A percentile compares a stretch with the other conserved stretches of the same genome.
phyloP scores from a whole-genome alignment of 2,329 filamentous ascomycete genomes.

The Fusarium protoensiforme region DNA sequence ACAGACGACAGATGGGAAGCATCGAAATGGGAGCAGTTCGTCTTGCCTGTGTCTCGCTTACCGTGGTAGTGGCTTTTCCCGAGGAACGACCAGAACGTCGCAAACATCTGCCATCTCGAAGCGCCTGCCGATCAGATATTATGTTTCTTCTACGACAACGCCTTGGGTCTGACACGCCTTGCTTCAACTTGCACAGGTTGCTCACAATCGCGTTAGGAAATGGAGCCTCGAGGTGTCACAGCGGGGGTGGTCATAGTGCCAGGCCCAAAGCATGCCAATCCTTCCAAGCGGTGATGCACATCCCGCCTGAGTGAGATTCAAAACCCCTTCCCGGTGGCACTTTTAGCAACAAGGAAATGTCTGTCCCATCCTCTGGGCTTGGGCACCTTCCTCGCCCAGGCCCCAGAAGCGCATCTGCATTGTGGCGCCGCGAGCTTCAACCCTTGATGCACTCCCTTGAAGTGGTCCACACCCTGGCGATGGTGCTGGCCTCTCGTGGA shows the following conservation, averaged over 20 bases:
- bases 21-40: conserved; percentile 23
- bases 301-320: conserved; percentile 43
- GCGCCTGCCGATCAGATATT: conserved; percentile 34
- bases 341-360: conserved; percentile 42
- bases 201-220: conserved; percentile 22
- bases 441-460: conserved; percentile 12
- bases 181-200: not conserved
- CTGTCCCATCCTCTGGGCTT: conserved; percentile 36
- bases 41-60: conserved; percentile 17
- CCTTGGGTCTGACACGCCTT: conserved; percentile 10
- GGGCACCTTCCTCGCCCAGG: conserved; percentile 28
- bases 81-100: conserved; percentile 28
- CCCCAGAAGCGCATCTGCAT: conserved; percentile 22
- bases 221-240: conserved; percentile 13
- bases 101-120: conserved; percentile 37
- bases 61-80: not conserved
- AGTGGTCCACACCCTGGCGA: not conserved
- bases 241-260: conserved; percentile 31
- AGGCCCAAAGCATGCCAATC: conserved; percentile 39
- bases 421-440: conserved; percentile 20
- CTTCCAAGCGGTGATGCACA: conserved; percentile 40
- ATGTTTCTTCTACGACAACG: conserved; percentile 37
- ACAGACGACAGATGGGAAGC: conserved; percentile 2
- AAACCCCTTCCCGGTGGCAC: conserved; percentile 42
- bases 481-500: not conserved